These are phyloP conservation scores for Mytilinidion resinicola DNA, from an alignment of 495 filamentous ascomycete genomes.

Conservation along the genomic window DNA sequence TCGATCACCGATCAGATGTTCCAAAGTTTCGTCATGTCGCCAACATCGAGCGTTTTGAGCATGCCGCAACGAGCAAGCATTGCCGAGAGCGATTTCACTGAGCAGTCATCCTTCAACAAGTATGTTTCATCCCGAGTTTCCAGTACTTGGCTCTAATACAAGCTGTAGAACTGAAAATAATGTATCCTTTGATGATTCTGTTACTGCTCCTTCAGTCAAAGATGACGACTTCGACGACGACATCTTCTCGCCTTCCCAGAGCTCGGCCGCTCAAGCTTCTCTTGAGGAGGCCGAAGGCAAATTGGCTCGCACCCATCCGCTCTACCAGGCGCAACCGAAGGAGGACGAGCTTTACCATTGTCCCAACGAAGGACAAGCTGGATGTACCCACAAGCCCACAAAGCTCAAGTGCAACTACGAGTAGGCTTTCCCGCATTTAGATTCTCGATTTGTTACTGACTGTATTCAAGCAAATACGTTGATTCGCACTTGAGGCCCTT, in stretches of 20 bases:
- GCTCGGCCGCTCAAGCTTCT: constrained; percentile 14
- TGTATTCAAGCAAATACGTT: constrained; percentile 70
- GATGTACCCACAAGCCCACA: constrained; percentile 76
- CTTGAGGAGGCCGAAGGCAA: constrained; percentile 23
- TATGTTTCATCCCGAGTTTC: background rate
- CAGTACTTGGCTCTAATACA: background rate
- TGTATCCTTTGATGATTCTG: constrained; percentile 4
- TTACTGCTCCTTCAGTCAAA: constrained; percentile 7
- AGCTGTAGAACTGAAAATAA: constrained; percentile 9
- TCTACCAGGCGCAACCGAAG: constrained; percentile 65
- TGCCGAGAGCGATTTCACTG: constrained; percentile 1
- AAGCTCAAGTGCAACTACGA: constrained; percentile 97
- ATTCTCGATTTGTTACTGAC: constrained; percentile 8
- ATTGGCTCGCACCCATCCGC: constrained; percentile 62
- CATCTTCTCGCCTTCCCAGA: constrained; percentile 7
- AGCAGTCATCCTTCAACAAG: constrained; percentile 4
- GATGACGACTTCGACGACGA: constrained; percentile 21
- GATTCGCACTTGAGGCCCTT: constrained; percentile 93
- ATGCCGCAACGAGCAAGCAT: background rate
- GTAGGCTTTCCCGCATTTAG: constrained; percentile 49
- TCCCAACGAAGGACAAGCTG: constrained; percentile 68
- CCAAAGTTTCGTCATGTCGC: background rate
- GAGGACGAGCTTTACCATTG: constrained; percentile 83
- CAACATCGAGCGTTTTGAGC: background rate
- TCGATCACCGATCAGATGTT: background rate